Evolutionary conservation across 495 filamentous ascomycete genomes (phyloP).

Genomic region (Neurospora cerealis): DNA sequence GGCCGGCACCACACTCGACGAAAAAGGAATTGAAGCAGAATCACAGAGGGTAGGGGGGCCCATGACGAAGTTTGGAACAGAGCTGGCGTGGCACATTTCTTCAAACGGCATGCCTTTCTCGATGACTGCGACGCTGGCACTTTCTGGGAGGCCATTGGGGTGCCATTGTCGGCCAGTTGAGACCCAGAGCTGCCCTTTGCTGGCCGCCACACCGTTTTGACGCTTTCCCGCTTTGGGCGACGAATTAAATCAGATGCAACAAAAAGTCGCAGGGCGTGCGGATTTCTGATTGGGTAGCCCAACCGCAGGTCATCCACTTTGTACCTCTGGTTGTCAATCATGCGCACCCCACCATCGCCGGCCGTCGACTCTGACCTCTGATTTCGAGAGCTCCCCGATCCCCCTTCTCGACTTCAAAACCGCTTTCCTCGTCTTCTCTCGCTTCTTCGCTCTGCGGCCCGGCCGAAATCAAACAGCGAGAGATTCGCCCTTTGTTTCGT

Average conservation of each 20-base stretch:
- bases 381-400: slow-evolving; percentile 26
- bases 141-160: slow-evolving; percentile 1
- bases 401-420: slow-evolving; percentile 9
- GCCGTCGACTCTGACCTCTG: slow-evolving; percentile 16
- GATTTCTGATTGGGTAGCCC: slow-evolving; percentile 37
- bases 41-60: neutral
- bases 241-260: slow-evolving; percentile 17
- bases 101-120: neutral
- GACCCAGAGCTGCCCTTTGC: slow-evolving; percentile 4
- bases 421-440: slow-evolving; percentile 19
- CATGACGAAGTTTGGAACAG: neutral
- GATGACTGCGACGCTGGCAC: slow-evolving; percentile 5
- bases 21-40: neutral
- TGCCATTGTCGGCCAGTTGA: neutral
- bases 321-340: slow-evolving; percentile 30
- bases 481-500: neutral
- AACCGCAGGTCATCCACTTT: slow-evolving; percentile 27
- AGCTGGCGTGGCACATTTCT: neutral
- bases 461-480: neutral
- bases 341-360: slow-evolving; percentile 23
- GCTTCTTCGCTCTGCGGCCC: slow-evolving; percentile 15
- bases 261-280: slow-evolving; percentile 12
- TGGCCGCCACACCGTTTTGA: slow-evolving; percentile 15
- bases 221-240: slow-evolving; percentile 24
- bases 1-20: neutral